Base-by-base conservation (phyloP, 2,329 filamentous ascomycete species). In the Eurotiales sp. region DNA sequence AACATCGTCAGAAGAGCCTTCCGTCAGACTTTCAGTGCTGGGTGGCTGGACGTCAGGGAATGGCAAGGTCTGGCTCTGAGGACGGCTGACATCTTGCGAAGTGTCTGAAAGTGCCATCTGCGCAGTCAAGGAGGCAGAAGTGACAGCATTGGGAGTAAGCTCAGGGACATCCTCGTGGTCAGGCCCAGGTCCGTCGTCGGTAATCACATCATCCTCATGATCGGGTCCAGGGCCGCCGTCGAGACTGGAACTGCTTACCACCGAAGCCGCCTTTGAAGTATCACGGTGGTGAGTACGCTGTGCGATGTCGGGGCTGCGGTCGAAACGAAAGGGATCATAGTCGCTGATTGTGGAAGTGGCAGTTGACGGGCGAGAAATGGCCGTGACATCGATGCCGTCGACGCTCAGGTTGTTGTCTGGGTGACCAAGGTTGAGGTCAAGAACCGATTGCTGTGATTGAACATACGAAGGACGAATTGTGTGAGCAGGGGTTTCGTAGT, bases 161-260 rank as follows among this genome's bases (percentile, higher is more conserved):
- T 52, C 50, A 17, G 51, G 46, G 17, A 40, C 19, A 15, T 53
- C 46, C 19, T 53, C 51, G 8, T 49, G 51, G 10, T 47, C 44
- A 15, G 44, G 50, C 1, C 50, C 50, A 17, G 50, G 50, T 7
- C 50, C 50, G 34, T 52, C 50, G 8, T 53, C 46, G 12, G 22
- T 11, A 27, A 44, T 39, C 14, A 44, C 41, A 15, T 64, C 62
- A 62, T 34, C 45, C 78, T 83, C 59, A 74, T 82, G 46, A 72
- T 83, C 50, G 73, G 78, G 70, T 60, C 76, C 53, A 66, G 83
- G 65, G 70, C 79, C 55, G 69, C 79, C 50, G 69, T 79, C 51
- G 0, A 83, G 76, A 0, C 45, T 42, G 21, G 50, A 49, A 40
- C 34, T 49, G 17, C 46, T 49, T 25, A 44, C 17, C 22, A 79